Percentiles rank a stretch among this genome's conserved stretches.
These are phyloP conservation scores for Tricholoma terreum DNA, from an alignment of 768 basidiomycete genomes.

Conservation along the genomic window DNA sequence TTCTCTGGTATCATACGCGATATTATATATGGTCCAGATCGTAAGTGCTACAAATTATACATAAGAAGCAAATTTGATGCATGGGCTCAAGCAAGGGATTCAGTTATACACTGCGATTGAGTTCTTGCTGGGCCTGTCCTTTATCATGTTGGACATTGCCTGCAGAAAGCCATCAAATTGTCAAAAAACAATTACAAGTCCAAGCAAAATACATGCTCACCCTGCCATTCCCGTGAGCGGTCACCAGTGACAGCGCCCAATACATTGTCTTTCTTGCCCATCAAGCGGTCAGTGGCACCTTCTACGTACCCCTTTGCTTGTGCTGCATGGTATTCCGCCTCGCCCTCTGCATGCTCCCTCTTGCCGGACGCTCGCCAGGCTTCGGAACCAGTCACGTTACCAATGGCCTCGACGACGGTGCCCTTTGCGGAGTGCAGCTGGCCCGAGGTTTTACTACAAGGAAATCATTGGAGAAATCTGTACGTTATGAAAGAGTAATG, in stretches of 20 bases:
- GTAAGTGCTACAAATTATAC: too few relatives aligned
- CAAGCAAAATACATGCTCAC: constrained; percentile 21
- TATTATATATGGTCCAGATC: too few relatives aligned
- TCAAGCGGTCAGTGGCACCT: constrained; percentile 37
- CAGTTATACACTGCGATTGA: neutral
- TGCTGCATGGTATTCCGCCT: constrained; percentile 41
- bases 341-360: constrained; percentile 43
- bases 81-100: too few relatives aligned
- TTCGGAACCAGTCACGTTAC: constrained; percentile 38
- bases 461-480: neutral
- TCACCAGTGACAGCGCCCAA: constrained; percentile 58
- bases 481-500: neutral
- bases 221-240: constrained; percentile 44
- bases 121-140: constrained; percentile 16
- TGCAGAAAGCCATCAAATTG: neutral
- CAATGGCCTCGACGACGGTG: constrained; percentile 31
- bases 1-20: too few relatives aligned
- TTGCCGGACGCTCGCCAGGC: constrained; percentile 40
- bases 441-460: constrained; percentile 34
- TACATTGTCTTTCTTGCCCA: constrained; percentile 52
- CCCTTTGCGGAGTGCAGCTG: constrained; percentile 40
- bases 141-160: constrained; percentile 18
- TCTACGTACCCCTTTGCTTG: constrained; percentile 45
- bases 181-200: neutral
- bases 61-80: too few relatives aligned